Conservation (phyloP, 2,329 filamentous ascomycete species). For the Alternaria hordeiaustralica region DNA sequence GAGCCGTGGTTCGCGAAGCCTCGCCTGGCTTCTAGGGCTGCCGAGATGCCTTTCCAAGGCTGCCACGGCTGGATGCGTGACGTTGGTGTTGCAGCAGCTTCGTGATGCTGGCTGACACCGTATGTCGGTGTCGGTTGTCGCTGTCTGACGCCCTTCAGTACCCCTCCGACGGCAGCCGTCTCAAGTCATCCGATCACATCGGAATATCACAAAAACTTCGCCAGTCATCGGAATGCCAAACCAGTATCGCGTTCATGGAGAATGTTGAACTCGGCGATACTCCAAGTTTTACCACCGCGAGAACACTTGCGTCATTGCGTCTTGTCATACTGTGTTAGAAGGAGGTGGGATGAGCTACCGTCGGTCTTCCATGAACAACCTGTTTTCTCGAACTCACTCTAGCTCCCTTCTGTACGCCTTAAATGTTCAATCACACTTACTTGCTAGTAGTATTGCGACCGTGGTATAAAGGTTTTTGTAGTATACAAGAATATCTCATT, state of each 20-base stretch:
- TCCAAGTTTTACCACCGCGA: background rate
- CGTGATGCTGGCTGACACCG: background rate
- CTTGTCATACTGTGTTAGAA: background rate
- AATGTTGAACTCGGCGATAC: background rate
- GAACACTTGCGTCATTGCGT: background rate
- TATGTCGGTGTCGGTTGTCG: background rate
- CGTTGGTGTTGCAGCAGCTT: slow-evolving; percentile 5
- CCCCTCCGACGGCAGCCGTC: background rate
- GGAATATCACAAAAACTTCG: background rate
- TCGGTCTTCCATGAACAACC: background rate
- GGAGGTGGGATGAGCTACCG: background rate
- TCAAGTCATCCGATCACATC: background rate
- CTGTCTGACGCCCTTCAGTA: background rate
- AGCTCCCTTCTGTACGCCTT: background rate
- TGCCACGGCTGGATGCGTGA: slow-evolving; percentile 1
- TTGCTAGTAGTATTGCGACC: background rate
- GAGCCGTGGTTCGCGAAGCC: slow-evolving; percentile 15
- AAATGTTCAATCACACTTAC: background rate
- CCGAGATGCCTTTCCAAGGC: slow-evolving; percentile 8
- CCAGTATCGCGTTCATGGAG: background rate
- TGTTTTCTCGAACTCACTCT: background rate
- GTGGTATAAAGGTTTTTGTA: background rate
- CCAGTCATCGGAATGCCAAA: background rate
- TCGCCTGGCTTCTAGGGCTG: slow-evolving; percentile 11
- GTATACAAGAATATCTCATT: background rate